Base-by-base conservation (phyloP, 495 filamentous ascomycete genomes). In the Aspergillus panamensis region DNA sequence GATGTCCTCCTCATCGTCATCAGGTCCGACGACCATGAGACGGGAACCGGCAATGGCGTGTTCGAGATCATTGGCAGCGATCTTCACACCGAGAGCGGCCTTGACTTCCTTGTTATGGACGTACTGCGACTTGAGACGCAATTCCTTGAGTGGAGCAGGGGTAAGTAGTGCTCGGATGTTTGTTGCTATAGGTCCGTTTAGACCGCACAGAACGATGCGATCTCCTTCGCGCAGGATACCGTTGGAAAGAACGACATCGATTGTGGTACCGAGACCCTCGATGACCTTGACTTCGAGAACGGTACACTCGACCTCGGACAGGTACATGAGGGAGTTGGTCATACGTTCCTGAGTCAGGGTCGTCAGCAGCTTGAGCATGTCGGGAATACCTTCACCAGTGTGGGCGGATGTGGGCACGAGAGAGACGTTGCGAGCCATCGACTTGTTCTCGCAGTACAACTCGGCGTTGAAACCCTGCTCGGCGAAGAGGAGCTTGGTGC, bases 91-190 rank as follows among this genome's bases (percentile, higher is more conserved):
- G 63, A 97, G 81, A 2, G 95, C 91, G 10, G 95, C 95, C 80
- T 97, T 99, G 71, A 97, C 92, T 73, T 96, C 91, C 79, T 97
- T 96, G 78, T 99, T 96, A 76, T 99, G 95, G 12, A 99, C 92
- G 62, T 99, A 99, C 57, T 84, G 80, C 6, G 91, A 96, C 71
- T 90, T 98, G 62, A 99, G 81, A 66, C 95, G 89, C 61, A 99
- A 75, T 73, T 99, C 95, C 73, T 90, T 96, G 65, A 99, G 84
- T 47, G 91, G 88, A 14, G 94, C 93, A 0, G 95, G 95, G 3
- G 95, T 99, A 42, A 99, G 79, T 21, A 99, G 81, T n/a, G 95
- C 95, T 77, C 95, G 84, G 65, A 99, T 93, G 62, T 96, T 96
- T 7, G 95, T 99, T 58, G 84, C 77, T 68, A 99, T 99, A 54